A percentile compares a stretch with the other conserved stretches of the same genome.
Conservation (phyloP, 2,329 filamentous ascomycete genomes). For the Cordyceps farinosa region DNA sequence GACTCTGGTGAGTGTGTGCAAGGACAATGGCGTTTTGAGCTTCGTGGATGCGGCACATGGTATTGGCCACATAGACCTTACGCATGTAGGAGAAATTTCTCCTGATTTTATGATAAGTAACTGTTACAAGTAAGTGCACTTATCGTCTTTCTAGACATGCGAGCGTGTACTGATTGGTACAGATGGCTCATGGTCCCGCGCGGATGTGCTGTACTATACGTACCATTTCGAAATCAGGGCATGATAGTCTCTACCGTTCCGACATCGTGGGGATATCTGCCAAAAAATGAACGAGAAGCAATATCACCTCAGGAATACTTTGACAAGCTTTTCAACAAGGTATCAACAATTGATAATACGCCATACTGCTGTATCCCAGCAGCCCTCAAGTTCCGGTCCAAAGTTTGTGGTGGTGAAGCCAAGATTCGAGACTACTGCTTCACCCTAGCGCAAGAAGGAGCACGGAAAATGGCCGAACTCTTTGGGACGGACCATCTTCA, state of each 20-base stretch:
- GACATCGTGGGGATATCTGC: constrained; percentile 64
- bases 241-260: constrained; percentile 64
- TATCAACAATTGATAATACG: constrained; percentile 62
- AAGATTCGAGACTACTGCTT: constrained; percentile 57
- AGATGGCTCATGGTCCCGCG: constrained; percentile 69
- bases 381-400: constrained; percentile 58
- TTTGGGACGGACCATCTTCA: constrained; percentile 35
- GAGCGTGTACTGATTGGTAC: constrained; percentile 17
- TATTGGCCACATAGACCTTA: constrained; percentile 65
- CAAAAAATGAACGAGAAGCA: constrained; percentile 28
- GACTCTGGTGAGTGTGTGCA: constrained; percentile 53
- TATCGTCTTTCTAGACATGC: neutral
- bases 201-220: constrained; percentile 66
- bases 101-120: constrained; percentile 73
- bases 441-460: constrained; percentile 52
- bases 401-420: constrained; percentile 62
- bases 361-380: constrained; percentile 60
- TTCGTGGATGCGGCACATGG: constrained; percentile 69
- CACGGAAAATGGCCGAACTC: constrained; percentile 49
- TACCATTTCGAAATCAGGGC: constrained; percentile 62
- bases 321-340: constrained; percentile 60
- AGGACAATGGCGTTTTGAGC: constrained; percentile 57
- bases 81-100: constrained; percentile 50
- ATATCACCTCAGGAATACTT: constrained; percentile 47
- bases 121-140: constrained; percentile 55